A percentile compares a stretch with the other conserved stretches of the same genome.
phyloP scores from a whole-genome alignment of 1,284 basidiomycete genomes.

The Naganishia albida region DNA sequence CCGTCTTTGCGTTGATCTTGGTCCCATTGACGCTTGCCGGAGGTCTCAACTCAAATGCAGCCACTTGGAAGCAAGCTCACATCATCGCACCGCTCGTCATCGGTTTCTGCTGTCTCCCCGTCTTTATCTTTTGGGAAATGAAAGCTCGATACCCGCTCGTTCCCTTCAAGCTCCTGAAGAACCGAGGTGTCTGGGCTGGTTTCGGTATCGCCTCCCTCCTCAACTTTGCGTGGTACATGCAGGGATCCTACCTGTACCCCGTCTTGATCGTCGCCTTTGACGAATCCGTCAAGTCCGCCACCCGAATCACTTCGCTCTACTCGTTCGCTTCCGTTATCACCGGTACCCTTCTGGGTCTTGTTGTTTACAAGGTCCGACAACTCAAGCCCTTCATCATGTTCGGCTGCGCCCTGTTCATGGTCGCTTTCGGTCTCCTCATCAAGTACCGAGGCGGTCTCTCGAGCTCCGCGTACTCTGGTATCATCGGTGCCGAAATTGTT shows the following conservation, averaged over 20 bases:
- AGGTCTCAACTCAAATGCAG: constrained; percentile 33
- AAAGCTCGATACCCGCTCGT: constrained; percentile 52
- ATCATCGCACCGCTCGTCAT: constrained; percentile 54
- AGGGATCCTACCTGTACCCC: constrained; percentile 52
- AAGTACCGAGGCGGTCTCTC: constrained; percentile 51
- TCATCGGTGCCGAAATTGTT: constrained; percentile 54
- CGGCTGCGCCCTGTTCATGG: constrained; percentile 41
- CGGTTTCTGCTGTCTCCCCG: constrained; percentile 50
- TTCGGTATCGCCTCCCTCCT: constrained; percentile 51
- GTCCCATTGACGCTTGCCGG: constrained; percentile 54
- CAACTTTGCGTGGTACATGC: constrained; percentile 53
- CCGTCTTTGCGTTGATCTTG: constrained; percentile 49
- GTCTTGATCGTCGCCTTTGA: constrained; percentile 53
- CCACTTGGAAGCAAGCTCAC: constrained; percentile 47
- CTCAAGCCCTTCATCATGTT: constrained; percentile 53
- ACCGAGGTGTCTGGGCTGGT: constrained; percentile 51
- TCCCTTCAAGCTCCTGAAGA: constrained; percentile 51
- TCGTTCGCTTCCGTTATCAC: constrained; percentile 52
- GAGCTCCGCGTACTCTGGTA: constrained; percentile 40
- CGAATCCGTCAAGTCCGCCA: constrained; percentile 46
- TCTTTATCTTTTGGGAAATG: constrained; percentile 53
- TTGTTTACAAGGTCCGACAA: constrained; percentile 49
- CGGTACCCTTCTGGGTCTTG: constrained; percentile 50
- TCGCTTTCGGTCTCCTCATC: constrained; percentile 54
- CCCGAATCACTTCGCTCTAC: constrained; percentile 53